These are phyloP conservation scores for Diutina ranongensis DNA, from an alignment of 1,139 yeast species.

Conservation along the genomic window DNA sequence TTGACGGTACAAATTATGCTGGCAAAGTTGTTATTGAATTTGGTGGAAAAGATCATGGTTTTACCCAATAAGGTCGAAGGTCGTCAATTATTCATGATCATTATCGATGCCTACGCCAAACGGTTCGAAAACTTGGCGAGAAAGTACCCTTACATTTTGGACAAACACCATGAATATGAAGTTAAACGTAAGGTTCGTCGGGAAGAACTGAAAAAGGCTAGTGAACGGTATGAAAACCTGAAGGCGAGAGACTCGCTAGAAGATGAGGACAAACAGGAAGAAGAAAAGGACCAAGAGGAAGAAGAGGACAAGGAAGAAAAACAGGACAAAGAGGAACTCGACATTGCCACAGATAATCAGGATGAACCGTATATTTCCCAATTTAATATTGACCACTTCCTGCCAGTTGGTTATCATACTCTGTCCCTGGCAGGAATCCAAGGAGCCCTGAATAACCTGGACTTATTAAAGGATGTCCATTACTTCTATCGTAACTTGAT, in stretches of 20 bases:
- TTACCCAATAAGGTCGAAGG: slow-evolving; percentile 78
- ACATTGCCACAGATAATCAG: neutral
- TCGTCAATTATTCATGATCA: slow-evolving; percentile 68
- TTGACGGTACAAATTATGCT: slow-evolving; percentile 95
- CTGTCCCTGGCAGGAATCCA: slow-evolving; percentile 16
- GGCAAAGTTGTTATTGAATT: slow-evolving; percentile 76
- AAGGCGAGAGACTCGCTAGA: slow-evolving; percentile 9
- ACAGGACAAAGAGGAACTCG: neutral
- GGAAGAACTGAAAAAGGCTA: slow-evolving; percentile 29
- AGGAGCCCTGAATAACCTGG: slow-evolving; percentile 27
- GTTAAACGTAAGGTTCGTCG: slow-evolving; percentile 30
- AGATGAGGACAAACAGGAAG: slow-evolving; percentile 11
- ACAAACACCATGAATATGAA: slow-evolving; percentile 47
- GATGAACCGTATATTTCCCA: slow-evolving; percentile 8
- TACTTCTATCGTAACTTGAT: slow-evolving; percentile 79
- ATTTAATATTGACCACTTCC: slow-evolving; percentile 27
- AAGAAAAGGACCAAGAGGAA: slow-evolving; percentile 17
- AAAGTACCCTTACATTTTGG: slow-evolving; percentile 57
- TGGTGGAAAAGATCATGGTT: slow-evolving; percentile 82
- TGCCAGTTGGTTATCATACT: slow-evolving; percentile 19
- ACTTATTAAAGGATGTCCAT: slow-evolving; percentile 77
- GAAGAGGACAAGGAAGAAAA: slow-evolving; percentile 6
- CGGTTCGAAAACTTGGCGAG: slow-evolving; percentile 68
- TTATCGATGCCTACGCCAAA: slow-evolving; percentile 80
- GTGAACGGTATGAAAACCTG: slow-evolving; percentile 23